Base-by-base conservation (phyloP, 108 stramenopile genomes). In the Mediolabrus comicus region DNA sequence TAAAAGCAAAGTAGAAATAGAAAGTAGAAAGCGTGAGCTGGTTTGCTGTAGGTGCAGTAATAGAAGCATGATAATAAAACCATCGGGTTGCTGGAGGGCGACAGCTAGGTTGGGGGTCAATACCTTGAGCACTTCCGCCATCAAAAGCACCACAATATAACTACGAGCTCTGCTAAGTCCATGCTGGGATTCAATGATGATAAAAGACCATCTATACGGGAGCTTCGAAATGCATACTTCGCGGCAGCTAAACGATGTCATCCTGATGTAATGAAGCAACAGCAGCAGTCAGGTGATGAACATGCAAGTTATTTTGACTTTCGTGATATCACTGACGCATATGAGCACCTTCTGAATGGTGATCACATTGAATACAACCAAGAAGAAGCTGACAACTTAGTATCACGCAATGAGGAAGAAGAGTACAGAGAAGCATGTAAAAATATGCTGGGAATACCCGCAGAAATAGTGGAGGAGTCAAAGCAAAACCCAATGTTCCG, bases 381-480 rank as follows among this genome's bases (percentile, higher is more conserved):
- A 13, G 43, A 58, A 35, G 62, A 55, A 63, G 46, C 59, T 33
- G 39, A 54, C 29, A 39, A 61, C 27, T 38, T 49, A 58, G 82
- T 86, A 28, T 57, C 80, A 31, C n/a, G 51, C 16, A 62, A 70
- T n/a, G 86, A 90, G 74, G 92, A 93, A 69, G 70, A 69, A 16
- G 72, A 77, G 36, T 93, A 86, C 70, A 80, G 92, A 26, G 38
- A 56, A 8, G 92, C 89, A 22, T 90, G 88, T 70, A 51, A 62
- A 49, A 39, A 61, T 10, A 60, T 77, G n/a, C 71, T 93, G 28
- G 92, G 92, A 19, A 46, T 90, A 36, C 66, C 81, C 25, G 89
- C 89, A 1, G 92, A 93, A 78, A 82, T 87, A 51, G 87, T 93
- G 55, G 92, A 93, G 75, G 92, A 93, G 72, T 89, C 83, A 24